A percentile compares a stretch with the other conserved stretches of the same genome.
Evolutionary conservation across 148 eudicot genomes (phyloP).

Genomic region (Silene latifolia): DNA sequence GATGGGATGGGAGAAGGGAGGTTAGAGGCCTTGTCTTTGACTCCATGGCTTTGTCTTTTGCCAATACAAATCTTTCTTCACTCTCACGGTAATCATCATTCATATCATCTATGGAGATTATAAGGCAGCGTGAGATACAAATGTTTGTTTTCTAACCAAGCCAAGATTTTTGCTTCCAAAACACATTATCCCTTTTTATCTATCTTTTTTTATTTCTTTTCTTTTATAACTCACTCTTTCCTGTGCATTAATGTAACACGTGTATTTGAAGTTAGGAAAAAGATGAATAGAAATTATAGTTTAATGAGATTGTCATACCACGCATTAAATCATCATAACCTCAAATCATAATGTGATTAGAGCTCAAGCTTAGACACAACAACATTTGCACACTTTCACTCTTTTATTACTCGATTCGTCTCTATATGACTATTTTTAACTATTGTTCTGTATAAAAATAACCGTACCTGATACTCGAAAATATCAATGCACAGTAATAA

Average conservation of each 20-base stretch:
- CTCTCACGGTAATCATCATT: slow-evolving; percentile 53
- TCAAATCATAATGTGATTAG: slow-evolving; percentile 18
- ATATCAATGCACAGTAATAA: no score
- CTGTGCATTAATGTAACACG: slow-evolving; percentile 38
- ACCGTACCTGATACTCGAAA: no score
- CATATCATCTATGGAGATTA: slow-evolving; percentile 29
- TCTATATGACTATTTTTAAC: no score
- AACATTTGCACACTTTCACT: no score
- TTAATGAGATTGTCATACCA: slow-evolving; percentile 27
- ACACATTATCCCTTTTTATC: slow-evolving; percentile 33
- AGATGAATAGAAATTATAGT: slow-evolving; percentile 17
- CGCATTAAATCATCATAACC: slow-evolving; percentile 19
- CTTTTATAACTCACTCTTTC: slow-evolving; percentile 4
- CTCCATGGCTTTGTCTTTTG: slow-evolving; percentile 46
- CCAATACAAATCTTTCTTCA: slow-evolving; percentile 39
- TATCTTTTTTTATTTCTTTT: background rate
- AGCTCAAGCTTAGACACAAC: no score
- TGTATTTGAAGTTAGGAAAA: slow-evolving; percentile 42
- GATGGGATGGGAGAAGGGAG: no score
- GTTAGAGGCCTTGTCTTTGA: slow-evolving; percentile 36
- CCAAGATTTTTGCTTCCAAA: slow-evolving; percentile 52
- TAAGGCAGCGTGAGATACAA: slow-evolving; percentile 31
- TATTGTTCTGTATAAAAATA: no score
- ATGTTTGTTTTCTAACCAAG: slow-evolving; percentile 44
- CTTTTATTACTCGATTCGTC: no score